Evolutionary conservation across 2,329 filamentous ascomycete genomes (phyloP), one percentile per base, ranked within the genome.

Genomic region (Apiospora aurea): DNA sequence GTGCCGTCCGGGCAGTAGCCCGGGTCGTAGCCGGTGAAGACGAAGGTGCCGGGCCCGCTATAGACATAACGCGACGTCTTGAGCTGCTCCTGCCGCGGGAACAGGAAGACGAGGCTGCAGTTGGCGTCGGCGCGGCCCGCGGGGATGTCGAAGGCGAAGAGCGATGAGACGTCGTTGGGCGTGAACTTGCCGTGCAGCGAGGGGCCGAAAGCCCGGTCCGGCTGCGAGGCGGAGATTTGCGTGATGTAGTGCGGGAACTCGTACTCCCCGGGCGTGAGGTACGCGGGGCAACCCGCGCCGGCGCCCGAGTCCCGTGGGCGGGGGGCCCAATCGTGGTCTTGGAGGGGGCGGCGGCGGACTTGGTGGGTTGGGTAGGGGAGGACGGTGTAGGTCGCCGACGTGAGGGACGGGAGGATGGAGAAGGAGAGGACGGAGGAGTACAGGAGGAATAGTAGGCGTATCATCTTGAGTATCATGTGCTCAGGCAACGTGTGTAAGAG

Each of bases 81-180:
- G 8, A 84, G 78, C 73, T 81, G 78, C 18, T 75, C 72, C 73
- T 74, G 76, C 29, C 71, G 73, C 0, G 86, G 86, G 73, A 87
- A 81, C 49, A 84, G 77, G 78, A 88, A 86, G 71, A 83, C 78
- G n/a, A 87, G 76, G 6, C 81, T 84, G 80, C 86, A 87, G 44
- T 80, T 84, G 73, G 83, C 83, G 72, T 82, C 82, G 49, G 78
- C 72, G 68, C 83, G 79, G 4, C 76, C 77, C 3, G 78, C 74
- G 0, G 82, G 82, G 34, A 87, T 79, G 73, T 87, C 82, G 75
- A 87, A 87, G 72, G 82, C 83, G 80, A 86, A 86, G 72, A 87
- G 74, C 49, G 76, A 75, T 1, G 78, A 78, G 44, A 82, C 73
- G 71, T 81, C 79, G 71, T 79, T 79, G 1, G 81, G 78, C 5